Conservation (phyloP, 1,284 basidiomycete species). For the Melanopsichium pennsylvanicum region DNA sequence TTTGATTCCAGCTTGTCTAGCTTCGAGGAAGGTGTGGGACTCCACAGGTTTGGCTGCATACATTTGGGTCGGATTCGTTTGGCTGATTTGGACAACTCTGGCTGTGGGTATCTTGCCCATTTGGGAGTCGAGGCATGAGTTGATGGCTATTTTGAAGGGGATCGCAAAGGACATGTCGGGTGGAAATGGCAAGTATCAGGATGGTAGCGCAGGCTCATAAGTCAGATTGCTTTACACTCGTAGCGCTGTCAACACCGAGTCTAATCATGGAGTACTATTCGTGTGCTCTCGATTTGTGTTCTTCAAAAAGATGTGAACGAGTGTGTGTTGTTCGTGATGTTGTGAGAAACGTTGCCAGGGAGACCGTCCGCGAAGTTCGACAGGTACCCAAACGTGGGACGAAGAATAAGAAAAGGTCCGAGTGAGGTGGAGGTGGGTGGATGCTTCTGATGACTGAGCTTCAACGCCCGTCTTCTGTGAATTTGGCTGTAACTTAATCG, state of each 20-base stretch:
- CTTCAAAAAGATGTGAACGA: too few species aligned
- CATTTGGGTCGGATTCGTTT: conserved; percentile 73
- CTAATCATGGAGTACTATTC: too few species aligned
- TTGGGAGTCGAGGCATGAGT: conserved; percentile 78
- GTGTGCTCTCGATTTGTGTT: too few species aligned
- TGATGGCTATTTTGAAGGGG: conserved; percentile 73
- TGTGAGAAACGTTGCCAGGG: too few species aligned
- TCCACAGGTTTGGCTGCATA: conserved; percentile 57
- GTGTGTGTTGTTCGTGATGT: too few species aligned
- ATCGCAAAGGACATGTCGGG: conserved; percentile 67
- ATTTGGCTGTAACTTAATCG: too few species aligned
- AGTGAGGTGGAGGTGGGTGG: background rate
- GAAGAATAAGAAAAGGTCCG: too few species aligned
- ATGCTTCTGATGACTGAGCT: conserved; percentile 5
- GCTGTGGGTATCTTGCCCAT: conserved; percentile 83
- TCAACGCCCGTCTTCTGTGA: too few species aligned
- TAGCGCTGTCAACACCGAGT: too few species aligned
- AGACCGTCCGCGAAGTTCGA: too few species aligned
- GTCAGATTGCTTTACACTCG: too few species aligned
- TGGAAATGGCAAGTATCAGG: conserved; percentile 18
- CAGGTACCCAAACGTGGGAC: too few species aligned
- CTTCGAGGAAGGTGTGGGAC: conserved; percentile 48
- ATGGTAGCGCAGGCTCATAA: conserved; percentile 1
- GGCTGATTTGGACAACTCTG: conserved; percentile 75
- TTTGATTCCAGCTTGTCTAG: conserved; percentile 54